A percentile compares a stretch with the other conserved stretches of the same genome.
Conservation (phyloP, 2,329 filamentous ascomycete species). For the Pezicula rhizophila region DNA sequence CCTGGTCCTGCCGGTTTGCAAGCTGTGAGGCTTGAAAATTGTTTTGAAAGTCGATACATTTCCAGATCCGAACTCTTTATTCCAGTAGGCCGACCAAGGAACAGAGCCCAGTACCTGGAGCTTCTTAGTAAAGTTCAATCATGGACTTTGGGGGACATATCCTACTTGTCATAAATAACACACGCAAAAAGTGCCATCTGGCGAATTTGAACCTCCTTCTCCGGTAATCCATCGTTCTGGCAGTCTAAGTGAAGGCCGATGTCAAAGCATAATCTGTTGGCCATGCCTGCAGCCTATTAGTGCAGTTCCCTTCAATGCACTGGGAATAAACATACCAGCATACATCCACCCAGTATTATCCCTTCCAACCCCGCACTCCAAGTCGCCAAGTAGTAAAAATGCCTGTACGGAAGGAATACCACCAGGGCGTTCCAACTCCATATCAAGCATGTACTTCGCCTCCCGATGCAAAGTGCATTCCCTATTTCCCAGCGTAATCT, state of each 20-base stretch:
- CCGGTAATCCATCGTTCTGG: conserved; percentile 34
- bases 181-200: conserved; percentile 47
- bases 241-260: conserved; percentile 44
- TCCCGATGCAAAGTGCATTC: conserved; percentile 48
- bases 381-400: conserved; percentile 43
- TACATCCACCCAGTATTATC: conserved; percentile 52
- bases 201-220: conserved; percentile 40
- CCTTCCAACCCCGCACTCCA: conserved; percentile 47
- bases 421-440: conserved; percentile 45
- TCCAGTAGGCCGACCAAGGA: conserved; percentile 45
- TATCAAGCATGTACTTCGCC: conserved; percentile 48
- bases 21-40: conserved; percentile 37
- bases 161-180: conserved; percentile 44
- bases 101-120: conserved; percentile 41
- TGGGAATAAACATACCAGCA: conserved; percentile 34
- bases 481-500: conserved; percentile 37
- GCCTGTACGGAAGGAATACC: conserved; percentile 47
- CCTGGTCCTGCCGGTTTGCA: conserved; percentile 28
- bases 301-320: background rate
- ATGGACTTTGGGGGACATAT: background rate
- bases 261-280: conserved; percentile 40
- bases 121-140: background rate
- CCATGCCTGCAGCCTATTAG: conserved; percentile 27
- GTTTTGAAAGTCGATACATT: conserved; percentile 39
- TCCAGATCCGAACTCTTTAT: conserved; percentile 48